Base-by-base conservation (phyloP, 1,139 yeast species). In the Yamadazyma pseudoaaseri region DNA sequence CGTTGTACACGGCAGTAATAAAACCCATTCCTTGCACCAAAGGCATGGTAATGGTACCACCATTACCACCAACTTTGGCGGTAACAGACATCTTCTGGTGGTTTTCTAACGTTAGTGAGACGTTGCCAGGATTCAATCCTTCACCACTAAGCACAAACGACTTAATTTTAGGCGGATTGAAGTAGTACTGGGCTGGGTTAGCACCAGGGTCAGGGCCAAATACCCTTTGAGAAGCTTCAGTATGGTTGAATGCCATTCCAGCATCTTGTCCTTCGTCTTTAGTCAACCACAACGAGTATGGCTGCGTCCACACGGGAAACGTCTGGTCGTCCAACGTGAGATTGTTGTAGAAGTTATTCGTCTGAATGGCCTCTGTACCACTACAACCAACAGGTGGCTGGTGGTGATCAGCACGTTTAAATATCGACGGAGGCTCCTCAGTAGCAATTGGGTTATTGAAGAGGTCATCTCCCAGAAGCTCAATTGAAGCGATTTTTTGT, bases 21-120 rank as follows among this genome's bases (percentile, higher is more conserved):
- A 81, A 76, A 0, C 90, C 90, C 84, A 81, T 81, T 11, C 94
- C 94, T 22, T 65, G 68, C 13, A 57, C 65, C 33, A 69, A 50
- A 1, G 74, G 74, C 20, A 64, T 25, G 6, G 54, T 48, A 15
- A 69, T 51, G 7, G 22, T 15, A 18, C 27, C 34, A 13, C 29
- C 33, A 14, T 30, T 26, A 6, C 29, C 15, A 20, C 32, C 17
- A 5, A 50, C 39, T 8, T 43, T 36, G 2, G 70, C 53, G 11
- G 54, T 52, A 6, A 65, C 64, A 1, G 72, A 61, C 39, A 65
- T 42, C 38, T 67, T 68, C n/a, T 50, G 39, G 38, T 61, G 68
- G 30, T 62, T 47, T 7, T 44, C 48, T 22, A 66, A 51, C 2
- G 38, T 30, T 27, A 66, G 50, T 10, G 44, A 43, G 0, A 54